These are phyloP conservation scores for Xylaria telfairii DNA, from an alignment of 495 filamentous ascomycete species.

Conservation along the genomic window DNA sequence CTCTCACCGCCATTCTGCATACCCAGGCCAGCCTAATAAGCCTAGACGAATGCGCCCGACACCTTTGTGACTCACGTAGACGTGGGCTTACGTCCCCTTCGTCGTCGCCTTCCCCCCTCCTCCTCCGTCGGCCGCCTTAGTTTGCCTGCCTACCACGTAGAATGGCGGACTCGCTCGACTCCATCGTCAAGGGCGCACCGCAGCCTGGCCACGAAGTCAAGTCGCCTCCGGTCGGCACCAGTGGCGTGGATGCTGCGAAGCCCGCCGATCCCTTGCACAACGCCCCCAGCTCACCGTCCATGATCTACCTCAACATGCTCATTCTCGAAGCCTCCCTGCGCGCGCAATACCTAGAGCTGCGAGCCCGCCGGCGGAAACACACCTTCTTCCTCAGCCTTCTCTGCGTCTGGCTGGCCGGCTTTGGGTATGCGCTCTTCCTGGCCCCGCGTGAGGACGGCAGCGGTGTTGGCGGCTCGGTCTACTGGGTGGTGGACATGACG, in stretches of 20 bases:
- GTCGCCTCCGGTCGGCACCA: constrained; percentile 47
- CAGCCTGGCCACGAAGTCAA: constrained; percentile 50
- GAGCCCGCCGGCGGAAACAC: constrained; percentile 87
- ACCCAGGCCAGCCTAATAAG: constrained; percentile 1
- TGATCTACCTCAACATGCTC: constrained; percentile 97
- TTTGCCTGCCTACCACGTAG: not conserved
- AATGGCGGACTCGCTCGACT: constrained; percentile 71
- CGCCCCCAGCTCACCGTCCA: constrained; percentile 86
- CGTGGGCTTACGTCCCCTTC: constrained; percentile 38
- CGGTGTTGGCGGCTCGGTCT: constrained; percentile 89
- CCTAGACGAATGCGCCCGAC: constrained; percentile 27
- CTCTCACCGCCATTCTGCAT: constrained; percentile 25
- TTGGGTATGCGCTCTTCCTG: constrained; percentile 85
- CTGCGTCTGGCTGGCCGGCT: constrained; percentile 77
- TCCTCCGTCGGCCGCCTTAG: constrained; percentile 3
- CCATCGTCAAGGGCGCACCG: constrained; percentile 84
- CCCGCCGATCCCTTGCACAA: constrained; percentile 75
- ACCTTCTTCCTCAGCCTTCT: constrained; percentile 91
- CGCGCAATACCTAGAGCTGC: constrained; percentile 87
- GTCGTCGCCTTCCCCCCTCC: not conserved
- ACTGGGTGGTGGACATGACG: constrained; percentile 89
- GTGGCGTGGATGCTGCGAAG: constrained; percentile 47
- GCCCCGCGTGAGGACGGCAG: constrained; percentile 88
- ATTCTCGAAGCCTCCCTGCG: constrained; percentile 95
- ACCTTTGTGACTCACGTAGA: constrained; percentile 28